Evolutionary conservation across 1,284 basidiomycete species (phyloP).

Genomic region (Peniophora sp.): DNA sequence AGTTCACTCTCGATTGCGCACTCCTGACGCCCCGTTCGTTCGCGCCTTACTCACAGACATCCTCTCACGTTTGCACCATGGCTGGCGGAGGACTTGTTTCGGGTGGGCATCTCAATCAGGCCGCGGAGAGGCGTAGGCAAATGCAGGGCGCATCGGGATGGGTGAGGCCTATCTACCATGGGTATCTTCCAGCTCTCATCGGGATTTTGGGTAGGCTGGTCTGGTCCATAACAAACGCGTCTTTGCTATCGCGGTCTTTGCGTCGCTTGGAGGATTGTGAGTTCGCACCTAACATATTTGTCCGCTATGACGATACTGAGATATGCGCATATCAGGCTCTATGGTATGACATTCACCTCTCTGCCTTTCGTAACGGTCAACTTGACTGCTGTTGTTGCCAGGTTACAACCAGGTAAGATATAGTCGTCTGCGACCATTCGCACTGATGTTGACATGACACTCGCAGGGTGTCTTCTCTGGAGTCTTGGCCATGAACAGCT

Average conservation of each 20-base stretch:
- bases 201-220: constrained; percentile 34
- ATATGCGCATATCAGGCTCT: constrained; percentile 29
- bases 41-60: neutral
- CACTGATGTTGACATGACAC: constrained; percentile 7
- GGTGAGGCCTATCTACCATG: constrained; percentile 29
- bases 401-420: constrained; percentile 57
- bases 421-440: constrained; percentile 1
- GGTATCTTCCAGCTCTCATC: neutral
- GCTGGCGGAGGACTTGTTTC: constrained; percentile 29
- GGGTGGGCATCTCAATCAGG: constrained; percentile 5
- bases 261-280: constrained; percentile 63
- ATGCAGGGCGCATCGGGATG: constrained; percentile 61
- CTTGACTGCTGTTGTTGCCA: constrained; percentile 19
- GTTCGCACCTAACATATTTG: constrained; percentile 16
- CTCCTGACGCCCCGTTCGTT: neutral
- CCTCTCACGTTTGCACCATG: constrained; percentile 27
- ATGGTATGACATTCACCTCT: constrained; percentile 27
- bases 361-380: too few species aligned
- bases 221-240: constrained; percentile 53
- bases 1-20: neutral
- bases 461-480: constrained; percentile 67
- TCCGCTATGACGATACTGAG: constrained; percentile 1
- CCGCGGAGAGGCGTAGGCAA: constrained; percentile 40
- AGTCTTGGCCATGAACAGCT: constrained; percentile 34
- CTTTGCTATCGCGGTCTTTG: constrained; percentile 63